phyloP scores from a whole-genome alignment of 2,329 filamentous ascomycete genomes.

The Emericellopsis atlantica region DNA sequence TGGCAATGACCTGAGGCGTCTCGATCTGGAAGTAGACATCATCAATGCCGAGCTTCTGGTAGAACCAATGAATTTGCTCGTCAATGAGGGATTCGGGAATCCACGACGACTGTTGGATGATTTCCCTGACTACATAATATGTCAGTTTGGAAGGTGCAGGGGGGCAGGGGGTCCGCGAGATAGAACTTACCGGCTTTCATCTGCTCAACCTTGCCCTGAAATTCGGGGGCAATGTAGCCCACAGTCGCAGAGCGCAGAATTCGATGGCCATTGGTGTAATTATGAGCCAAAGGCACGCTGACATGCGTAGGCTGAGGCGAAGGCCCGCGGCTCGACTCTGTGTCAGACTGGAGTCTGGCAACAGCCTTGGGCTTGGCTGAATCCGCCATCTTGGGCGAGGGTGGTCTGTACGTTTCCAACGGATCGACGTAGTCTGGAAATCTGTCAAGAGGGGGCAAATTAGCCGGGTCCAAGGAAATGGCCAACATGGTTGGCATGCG shows the following conservation, averaged over 20 bases:
- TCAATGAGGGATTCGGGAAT: conserved; percentile 76
- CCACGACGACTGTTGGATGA: conserved; percentile 69
- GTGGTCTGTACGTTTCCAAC: conserved; percentile 12
- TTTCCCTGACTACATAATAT: conserved; percentile 58
- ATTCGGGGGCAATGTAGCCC: conserved; percentile 89
- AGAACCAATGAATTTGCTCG: conserved; percentile 89
- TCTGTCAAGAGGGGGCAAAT: conserved; percentile 24
- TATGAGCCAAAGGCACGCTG: conserved; percentile 48
- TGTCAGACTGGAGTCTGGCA: conserved; percentile 23
- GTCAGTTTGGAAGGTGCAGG: neutral
- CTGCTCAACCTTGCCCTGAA: conserved; percentile 84
- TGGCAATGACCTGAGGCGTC: conserved; percentile 73
- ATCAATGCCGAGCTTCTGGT: conserved; percentile 93
- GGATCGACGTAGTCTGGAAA: conserved; percentile 32
- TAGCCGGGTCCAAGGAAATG: conserved; percentile 23
- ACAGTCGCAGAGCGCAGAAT: conserved; percentile 79
- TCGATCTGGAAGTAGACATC: conserved; percentile 97
- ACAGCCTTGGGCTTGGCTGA: conserved; percentile 25
- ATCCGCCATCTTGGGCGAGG: conserved; percentile 16
- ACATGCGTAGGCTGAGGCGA: conserved; percentile 85
- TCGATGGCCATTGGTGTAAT: conserved; percentile 51
- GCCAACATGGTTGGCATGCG: conserved; percentile 18
- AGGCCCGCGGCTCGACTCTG: conserved; percentile 46
- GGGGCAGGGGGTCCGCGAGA: neutral
- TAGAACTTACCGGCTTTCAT: conserved; percentile 58